A percentile compares a stretch with the other conserved stretches of the same genome.
phyloP scores from a whole-genome alignment of 495 filamentous ascomycete species.

The Durotheca rogersii region DNA sequence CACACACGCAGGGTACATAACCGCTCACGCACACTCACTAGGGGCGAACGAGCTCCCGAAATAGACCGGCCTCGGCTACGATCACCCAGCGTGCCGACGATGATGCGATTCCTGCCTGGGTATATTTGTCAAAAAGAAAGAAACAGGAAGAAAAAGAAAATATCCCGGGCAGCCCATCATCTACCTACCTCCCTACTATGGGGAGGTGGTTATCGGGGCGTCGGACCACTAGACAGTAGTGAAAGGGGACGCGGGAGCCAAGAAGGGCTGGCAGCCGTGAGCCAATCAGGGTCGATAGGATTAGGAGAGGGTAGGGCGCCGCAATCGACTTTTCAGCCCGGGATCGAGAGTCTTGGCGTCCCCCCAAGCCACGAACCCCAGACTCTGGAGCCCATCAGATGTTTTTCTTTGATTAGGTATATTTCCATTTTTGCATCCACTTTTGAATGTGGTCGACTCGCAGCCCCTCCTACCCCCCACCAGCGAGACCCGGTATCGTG shows the following conservation, averaged over 20 bases:
- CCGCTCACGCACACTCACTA: too few species aligned
- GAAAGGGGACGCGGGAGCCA: constrained; percentile 24
- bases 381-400: constrained; percentile 21
- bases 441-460: constrained; percentile 17
- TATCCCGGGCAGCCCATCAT: too few species aligned
- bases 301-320: constrained; percentile 24
- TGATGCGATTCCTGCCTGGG: constrained; percentile 22
- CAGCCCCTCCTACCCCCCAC: constrained; percentile 9
- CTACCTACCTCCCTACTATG: too few species aligned
- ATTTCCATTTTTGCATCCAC: constrained; percentile 20
- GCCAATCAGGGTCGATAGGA: constrained; percentile 24
- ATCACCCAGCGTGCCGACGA: constrained; percentile 12
- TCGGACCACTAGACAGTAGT: constrained; percentile 27
- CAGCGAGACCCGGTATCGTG: constrained; percentile 21
- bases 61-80: constrained; percentile 13
- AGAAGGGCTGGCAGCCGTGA: constrained; percentile 20
- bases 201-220: constrained; percentile 22
- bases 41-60: constrained; percentile 8
- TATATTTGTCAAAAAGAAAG: too few species aligned
- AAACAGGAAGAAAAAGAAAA: too few species aligned
- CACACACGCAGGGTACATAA: too few species aligned
- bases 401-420: constrained; percentile 9
- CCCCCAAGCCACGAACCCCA: constrained; percentile 27
- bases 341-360: constrained; percentile 35
- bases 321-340: constrained; percentile 38